phyloP scores from a whole-genome alignment of 257 asterid species.

The Ilex asprella region DNA sequence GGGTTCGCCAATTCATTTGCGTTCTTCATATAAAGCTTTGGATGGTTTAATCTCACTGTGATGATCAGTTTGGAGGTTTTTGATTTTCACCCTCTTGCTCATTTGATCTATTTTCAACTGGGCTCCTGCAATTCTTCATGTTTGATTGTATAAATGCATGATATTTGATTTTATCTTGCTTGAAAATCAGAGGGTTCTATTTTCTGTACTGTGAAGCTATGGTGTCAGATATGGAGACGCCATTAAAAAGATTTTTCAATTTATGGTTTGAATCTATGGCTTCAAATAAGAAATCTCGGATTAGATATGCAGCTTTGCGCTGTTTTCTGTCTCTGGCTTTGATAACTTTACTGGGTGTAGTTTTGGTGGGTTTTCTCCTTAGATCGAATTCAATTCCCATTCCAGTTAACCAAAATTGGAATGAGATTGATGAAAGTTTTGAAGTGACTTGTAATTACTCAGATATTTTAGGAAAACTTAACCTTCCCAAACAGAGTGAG shows the following conservation, averaged over 20 bases:
- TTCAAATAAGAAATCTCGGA: constrained; percentile 39
- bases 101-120: not conserved
- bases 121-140: not conserved
- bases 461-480: constrained; percentile 14
- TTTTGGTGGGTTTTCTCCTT: constrained; percentile 38
- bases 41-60: not conserved
- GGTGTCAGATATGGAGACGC: too few relatives aligned
- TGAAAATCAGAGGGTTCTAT: too few relatives aligned
- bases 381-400: constrained; percentile 38
- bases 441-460: constrained; percentile 24
- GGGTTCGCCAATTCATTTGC: not conserved
- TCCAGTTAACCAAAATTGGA: constrained; percentile 23
- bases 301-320: constrained; percentile 45
- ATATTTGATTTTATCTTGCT: too few relatives aligned
- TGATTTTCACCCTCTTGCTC: not conserved
- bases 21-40: not conserved
- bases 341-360: constrained; percentile 39
- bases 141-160: too few relatives aligned
- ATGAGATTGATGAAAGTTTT: constrained; percentile 30
- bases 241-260: too few relatives aligned
- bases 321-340: constrained; percentile 39
- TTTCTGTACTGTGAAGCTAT: too few relatives aligned
- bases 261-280: constrained; percentile 15
- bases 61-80: not conserved
- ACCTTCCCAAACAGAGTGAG: constrained; percentile 57